These are phyloP conservation scores for Aspergillus wentii DNA, from an alignment of 495 filamentous ascomycete species.

Conservation along the genomic window DNA sequence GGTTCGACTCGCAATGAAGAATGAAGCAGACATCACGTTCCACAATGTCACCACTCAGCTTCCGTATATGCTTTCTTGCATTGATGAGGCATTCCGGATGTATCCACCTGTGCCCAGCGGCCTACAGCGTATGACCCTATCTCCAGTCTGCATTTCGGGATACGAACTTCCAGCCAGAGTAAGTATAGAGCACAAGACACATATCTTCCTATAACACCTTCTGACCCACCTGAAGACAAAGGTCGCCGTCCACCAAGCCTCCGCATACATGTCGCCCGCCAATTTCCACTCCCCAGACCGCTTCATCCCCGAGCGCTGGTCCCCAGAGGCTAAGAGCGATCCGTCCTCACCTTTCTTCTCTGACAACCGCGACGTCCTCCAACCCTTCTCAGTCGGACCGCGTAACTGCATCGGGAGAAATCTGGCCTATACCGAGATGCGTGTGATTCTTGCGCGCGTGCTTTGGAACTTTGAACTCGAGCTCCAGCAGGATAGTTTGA, in stretches of 20 bases:
- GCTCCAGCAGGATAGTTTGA: neutral
- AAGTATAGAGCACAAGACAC: too few relatives aligned
- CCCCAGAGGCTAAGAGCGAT: neutral
- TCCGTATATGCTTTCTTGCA: constrained; percentile 22
- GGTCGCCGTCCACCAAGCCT: constrained; percentile 1
- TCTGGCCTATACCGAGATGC: constrained; percentile 11
- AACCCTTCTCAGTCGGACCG: constrained; percentile 13
- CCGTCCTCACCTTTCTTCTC: constrained; percentile 3
- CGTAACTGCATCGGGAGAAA: constrained; percentile 8
- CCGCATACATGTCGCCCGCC: neutral
- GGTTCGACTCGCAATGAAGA: constrained; percentile 42
- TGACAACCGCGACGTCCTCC: constrained; percentile 2
- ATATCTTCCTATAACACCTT: neutral
- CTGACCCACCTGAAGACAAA: neutral
- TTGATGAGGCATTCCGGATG: constrained; percentile 27
- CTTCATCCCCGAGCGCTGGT: constrained; percentile 4
- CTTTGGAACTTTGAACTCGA: constrained; percentile 19
- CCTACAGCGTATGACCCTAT: constrained; percentile 15
- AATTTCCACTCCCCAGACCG: constrained; percentile 2
- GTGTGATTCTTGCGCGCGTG: constrained; percentile 12
- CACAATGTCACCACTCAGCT: constrained; percentile 27
- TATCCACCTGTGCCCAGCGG: constrained; percentile 23
- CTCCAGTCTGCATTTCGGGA: neutral
- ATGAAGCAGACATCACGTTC: constrained; percentile 45
- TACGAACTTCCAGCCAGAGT: neutral